Conservation (phyloP, 345 rosid genomes). For the Lepidium didymum region DNA sequence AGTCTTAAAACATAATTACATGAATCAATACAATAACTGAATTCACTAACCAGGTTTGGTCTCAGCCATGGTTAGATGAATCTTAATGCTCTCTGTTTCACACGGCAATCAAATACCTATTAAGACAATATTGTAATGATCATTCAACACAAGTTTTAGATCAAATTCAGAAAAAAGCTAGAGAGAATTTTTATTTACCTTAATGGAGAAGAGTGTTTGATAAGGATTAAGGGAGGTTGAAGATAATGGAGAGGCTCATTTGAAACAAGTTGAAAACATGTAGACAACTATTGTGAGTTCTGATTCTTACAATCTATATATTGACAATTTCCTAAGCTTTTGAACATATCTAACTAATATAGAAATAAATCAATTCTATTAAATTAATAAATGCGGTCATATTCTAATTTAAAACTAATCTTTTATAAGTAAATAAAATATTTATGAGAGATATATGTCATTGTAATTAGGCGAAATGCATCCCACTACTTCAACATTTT, state of each 20-base stretch:
- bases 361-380: not conserved
- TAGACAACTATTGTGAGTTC: slow-evolving; percentile 15
- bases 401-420: not conserved
- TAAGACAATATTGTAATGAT: slow-evolving; percentile 6
- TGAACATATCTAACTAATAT: not conserved
- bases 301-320: slow-evolving; percentile 22
- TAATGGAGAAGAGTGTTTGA: slow-evolving; percentile 24
- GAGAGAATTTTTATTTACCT: slow-evolving; percentile 11
- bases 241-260: slow-evolving; percentile 29
- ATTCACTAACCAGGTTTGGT: slow-evolving; percentile 26
- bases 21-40: not conserved
- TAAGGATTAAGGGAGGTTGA: slow-evolving; percentile 16
- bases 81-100: slow-evolving; percentile 22
- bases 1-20: not conserved
- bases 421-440: not conserved
- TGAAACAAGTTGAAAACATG: slow-evolving; percentile 24
- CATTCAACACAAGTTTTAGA: not conserved
- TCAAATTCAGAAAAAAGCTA: not conserved
- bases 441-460: slow-evolving; percentile 6
- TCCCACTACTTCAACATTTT: slow-evolving; percentile 25
- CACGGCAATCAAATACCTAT: slow-evolving; percentile 22
- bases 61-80: slow-evolving; percentile 28
- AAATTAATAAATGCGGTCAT: not conserved
- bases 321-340: slow-evolving; percentile 10
- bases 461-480: slow-evolving; percentile 13